Conservation (phyloP, 2,329 filamentous ascomycete species). For the Epichloe amarillans region DNA sequence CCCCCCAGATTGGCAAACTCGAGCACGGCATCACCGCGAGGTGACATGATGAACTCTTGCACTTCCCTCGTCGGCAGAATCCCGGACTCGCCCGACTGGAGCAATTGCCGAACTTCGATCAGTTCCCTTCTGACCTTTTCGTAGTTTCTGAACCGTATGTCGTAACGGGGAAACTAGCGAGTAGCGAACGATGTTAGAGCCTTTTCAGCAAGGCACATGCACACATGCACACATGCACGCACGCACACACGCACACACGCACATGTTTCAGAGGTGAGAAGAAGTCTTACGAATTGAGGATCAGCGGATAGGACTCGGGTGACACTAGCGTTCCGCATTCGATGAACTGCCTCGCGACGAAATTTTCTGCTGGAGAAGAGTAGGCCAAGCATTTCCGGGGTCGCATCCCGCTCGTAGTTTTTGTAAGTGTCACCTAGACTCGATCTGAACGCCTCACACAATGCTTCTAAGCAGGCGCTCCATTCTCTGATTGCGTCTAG, state of each 20-base stretch:
- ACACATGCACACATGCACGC: too few relatives aligned
- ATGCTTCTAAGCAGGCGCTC: slow-evolving; percentile 27
- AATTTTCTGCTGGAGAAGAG: slow-evolving; percentile 29
- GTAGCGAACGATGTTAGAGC: background rate
- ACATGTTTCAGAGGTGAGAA: too few relatives aligned
- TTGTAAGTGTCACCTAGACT: slow-evolving; percentile 32
- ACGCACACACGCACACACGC: too few relatives aligned
- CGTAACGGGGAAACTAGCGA: slow-evolving; percentile 29
- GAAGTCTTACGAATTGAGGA: slow-evolving; percentile 25
- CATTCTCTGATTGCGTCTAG: slow-evolving; percentile 30
- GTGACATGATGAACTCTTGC: slow-evolving; percentile 29
- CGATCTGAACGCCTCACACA: slow-evolving; percentile 27
- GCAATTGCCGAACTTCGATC: slow-evolving; percentile 23
- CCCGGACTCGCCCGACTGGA: slow-evolving; percentile 27
- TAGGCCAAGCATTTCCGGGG: slow-evolving; percentile 27
- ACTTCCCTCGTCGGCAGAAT: slow-evolving; percentile 26
- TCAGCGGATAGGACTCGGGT: slow-evolving; percentile 29
- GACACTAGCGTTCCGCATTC: slow-evolving; percentile 33
- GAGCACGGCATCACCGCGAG: slow-evolving; percentile 34
- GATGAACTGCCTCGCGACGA: slow-evolving; percentile 28
- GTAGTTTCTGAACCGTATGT: slow-evolving; percentile 34
- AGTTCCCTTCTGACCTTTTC: slow-evolving; percentile 31
- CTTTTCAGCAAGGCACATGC: background rate
- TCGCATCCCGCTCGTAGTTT: slow-evolving; percentile 30
- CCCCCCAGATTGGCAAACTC: slow-evolving; percentile 33